phyloP scores from a whole-genome alignment of 495 filamentous ascomycete genomes.

The Lasiosphaeria hispida region DNA sequence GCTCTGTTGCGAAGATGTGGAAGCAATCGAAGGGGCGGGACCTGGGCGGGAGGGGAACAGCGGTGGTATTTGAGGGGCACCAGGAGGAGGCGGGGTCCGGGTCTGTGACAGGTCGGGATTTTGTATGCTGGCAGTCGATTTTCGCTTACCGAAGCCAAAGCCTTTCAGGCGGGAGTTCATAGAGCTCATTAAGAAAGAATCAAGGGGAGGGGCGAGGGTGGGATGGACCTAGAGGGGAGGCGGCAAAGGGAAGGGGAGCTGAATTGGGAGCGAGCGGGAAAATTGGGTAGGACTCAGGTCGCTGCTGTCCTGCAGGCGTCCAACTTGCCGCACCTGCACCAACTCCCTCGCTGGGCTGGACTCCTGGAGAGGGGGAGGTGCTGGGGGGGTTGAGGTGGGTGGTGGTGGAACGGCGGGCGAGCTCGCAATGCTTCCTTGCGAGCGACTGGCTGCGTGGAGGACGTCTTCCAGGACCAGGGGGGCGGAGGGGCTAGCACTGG shows the following conservation, averaged over 20 bases:
- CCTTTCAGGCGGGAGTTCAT: constrained; percentile 60
- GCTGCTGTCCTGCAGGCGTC: neutral
- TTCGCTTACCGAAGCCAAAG: constrained; percentile 58
- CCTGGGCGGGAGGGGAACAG: constrained; percentile 41
- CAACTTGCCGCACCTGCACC: neutral
- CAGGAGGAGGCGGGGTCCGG: constrained; percentile 35
- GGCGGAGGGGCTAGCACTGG: neutral
- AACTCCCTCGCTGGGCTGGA: neutral
- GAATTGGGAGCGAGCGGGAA: constrained; percentile 16
- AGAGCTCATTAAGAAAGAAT: constrained; percentile 55
- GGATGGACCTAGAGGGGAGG: constrained; percentile 8
- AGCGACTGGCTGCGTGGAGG: constrained; percentile 4
- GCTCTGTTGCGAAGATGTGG: constrained; percentile 48
- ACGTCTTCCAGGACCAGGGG: neutral
- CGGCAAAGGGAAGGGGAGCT: constrained; percentile 16
- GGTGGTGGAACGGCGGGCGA: constrained; percentile 3
- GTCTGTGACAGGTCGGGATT: constrained; percentile 40
- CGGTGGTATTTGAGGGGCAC: constrained; percentile 46
- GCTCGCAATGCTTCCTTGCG: constrained; percentile 19
- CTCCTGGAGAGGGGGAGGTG: neutral
- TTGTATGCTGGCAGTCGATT: constrained; percentile 49
- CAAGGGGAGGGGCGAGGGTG: constrained; percentile 3
- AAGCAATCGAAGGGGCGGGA: constrained; percentile 41
- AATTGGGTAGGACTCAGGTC: constrained; percentile 23
- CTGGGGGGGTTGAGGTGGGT: neutral